A percentile compares a stretch with the other conserved stretches of the same genome.
Conservation (phyloP, 805 yeast genomes). For the Wickerhamiella bombiphila region DNA sequence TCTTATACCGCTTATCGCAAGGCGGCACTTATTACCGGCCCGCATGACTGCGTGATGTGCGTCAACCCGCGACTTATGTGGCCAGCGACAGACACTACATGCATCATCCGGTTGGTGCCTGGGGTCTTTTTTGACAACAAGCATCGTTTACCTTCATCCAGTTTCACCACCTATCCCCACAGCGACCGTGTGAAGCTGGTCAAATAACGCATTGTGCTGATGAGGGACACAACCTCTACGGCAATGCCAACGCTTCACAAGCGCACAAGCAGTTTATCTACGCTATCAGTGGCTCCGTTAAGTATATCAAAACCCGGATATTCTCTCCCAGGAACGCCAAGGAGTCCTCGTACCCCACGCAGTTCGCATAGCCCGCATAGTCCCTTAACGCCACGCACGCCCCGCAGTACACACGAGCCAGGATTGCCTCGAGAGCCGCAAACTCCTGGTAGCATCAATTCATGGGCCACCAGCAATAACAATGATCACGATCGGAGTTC, state of each 20-base stretch:
- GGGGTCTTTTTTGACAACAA: no score
- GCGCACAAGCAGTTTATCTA: conserved; percentile 11
- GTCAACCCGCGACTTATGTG: no score
- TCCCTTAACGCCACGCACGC: not conserved
- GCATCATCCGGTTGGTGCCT: no score
- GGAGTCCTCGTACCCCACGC: not conserved
- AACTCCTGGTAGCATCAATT: not conserved
- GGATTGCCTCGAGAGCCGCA: conserved; percentile 1
- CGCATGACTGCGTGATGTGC: no score
- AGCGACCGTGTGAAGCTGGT: no score
- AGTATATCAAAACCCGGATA: conserved; percentile 2
- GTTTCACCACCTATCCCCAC: no score
- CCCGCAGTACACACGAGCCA: not conserved
- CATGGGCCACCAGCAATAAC: conserved; percentile 1
- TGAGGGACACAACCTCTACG: not conserved
- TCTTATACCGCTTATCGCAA: no score
- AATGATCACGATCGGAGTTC: not conserved
- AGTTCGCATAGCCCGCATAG: not conserved
- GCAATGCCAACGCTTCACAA: conserved; percentile 2
- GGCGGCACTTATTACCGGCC: no score
- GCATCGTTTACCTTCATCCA: no score
- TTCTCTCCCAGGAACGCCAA: not conserved
- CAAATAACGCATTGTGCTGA: not conserved
- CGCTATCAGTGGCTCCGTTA: conserved; percentile 6
- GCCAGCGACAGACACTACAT: no score